A percentile compares a stretch with the other conserved stretches of the same genome.
phyloP scores from a whole-genome alignment of 805 yeast species.

The Kodamaea neixiangensis region DNA sequence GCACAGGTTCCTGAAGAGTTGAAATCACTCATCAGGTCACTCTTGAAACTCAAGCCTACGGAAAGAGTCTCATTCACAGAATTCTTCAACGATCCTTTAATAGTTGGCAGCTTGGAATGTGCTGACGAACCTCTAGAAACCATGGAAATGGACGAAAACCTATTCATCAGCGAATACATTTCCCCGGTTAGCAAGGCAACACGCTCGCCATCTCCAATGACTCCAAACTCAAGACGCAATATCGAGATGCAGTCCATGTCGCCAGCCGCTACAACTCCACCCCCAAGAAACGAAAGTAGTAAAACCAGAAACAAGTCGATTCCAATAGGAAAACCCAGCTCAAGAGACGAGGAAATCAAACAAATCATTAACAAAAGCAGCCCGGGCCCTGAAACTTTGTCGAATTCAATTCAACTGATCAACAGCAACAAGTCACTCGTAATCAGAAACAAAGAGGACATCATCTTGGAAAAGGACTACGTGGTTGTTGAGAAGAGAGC shows the following conservation, averaged over 20 bases:
- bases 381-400: constrained; percentile 41
- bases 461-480: constrained; percentile 75
- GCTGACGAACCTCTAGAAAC: constrained; percentile 62
- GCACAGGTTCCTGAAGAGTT: constrained; percentile 66
- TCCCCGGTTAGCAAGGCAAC: constrained; percentile 31
- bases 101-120: constrained; percentile 53
- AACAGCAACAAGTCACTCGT: constrained; percentile 12
- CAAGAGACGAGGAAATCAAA: constrained; percentile 48
- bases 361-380: constrained; percentile 43
- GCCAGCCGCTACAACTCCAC: not conserved
- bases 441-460: constrained; percentile 37
- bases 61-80: constrained; percentile 88
- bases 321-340: not conserved
- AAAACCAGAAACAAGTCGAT: not conserved
- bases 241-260: constrained; percentile 2
- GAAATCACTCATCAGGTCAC: constrained; percentile 67
- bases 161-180: constrained; percentile 84
- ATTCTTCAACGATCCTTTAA: constrained; percentile 75
- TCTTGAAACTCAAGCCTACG: constrained; percentile 81
- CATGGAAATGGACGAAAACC: constrained; percentile 70
- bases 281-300: not conserved
- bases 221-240: constrained; percentile 2
- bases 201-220: constrained; percentile 18
- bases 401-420: constrained; percentile 24
- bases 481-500: constrained; percentile 94